Conservation (phyloP, 495 filamentous ascomycete genomes). For the Hyaloscypha variabilis region DNA sequence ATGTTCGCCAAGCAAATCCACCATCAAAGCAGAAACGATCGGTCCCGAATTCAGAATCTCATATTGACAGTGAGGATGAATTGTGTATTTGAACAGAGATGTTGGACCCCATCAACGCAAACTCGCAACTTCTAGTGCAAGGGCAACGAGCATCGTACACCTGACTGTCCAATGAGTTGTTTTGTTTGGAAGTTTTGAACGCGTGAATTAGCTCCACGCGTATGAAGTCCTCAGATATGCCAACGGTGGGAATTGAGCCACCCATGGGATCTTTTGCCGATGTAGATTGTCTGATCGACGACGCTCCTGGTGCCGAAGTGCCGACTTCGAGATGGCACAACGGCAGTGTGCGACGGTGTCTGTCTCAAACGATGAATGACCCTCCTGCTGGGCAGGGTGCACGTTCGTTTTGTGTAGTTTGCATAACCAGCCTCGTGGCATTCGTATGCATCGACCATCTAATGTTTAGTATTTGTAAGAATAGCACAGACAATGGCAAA, state of each 20-base stretch:
- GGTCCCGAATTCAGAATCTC: background rate
- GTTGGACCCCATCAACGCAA: background rate
- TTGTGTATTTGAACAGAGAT: conserved; percentile 35
- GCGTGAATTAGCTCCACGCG: background rate
- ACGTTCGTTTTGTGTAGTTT: background rate
- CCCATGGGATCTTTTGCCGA: background rate
- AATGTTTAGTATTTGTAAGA: conserved; percentile 14
- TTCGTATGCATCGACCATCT: conserved; percentile 15
- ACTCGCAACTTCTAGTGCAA: conserved; percentile 1
- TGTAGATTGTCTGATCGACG: background rate
- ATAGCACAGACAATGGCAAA: conserved; percentile 8
- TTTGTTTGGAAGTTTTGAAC: conserved; percentile 1
- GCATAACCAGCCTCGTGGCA: conserved; percentile 19
- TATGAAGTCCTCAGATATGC: background rate
- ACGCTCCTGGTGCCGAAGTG: background rate
- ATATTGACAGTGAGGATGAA: conserved; percentile 41
- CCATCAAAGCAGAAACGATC: background rate
- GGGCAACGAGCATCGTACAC: background rate
- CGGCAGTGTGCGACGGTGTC: background rate
- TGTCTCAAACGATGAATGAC: background rate
- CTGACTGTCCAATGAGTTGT: conserved; percentile 1
- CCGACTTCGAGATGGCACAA: background rate
- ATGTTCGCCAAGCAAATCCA: background rate
- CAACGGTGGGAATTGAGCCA: background rate
- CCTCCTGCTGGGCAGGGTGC: background rate